These are phyloP conservation scores for Elaeis oleifera DNA, from an alignment of 202 grass and related monocot genomes.

Conservation along the genomic window DNA sequence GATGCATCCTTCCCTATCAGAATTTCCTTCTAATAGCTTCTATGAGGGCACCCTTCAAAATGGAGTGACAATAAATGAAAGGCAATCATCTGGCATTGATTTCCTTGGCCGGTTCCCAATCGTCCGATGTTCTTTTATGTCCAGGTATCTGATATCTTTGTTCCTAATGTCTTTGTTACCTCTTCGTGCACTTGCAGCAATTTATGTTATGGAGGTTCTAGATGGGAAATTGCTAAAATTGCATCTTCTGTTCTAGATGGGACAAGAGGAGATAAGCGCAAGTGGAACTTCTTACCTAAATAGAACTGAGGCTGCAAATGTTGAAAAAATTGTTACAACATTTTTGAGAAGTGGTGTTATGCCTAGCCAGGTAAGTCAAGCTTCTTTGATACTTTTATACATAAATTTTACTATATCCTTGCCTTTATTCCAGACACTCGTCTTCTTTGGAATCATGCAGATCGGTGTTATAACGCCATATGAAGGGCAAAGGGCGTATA, in stretches of 20 bases:
- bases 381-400: neutral
- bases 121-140: constrained; percentile 99
- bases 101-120: constrained; percentile 97
- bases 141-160: constrained; percentile 42
- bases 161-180: too few species aligned
- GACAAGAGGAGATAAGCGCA: constrained; percentile 99
- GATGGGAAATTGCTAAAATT: too few species aligned
- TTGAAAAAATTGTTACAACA: constrained; percentile 98
- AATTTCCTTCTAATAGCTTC: constrained; percentile 98
- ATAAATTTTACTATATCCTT: neutral
- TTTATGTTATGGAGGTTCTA: too few species aligned
- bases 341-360: constrained; percentile 96
- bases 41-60: constrained; percentile 99
- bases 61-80: constrained; percentile 98
- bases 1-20: constrained; percentile 97
- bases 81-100: constrained; percentile 84
- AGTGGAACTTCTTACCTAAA: constrained; percentile 98
- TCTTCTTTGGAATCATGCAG: constrained; percentile 29
- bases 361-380: constrained; percentile 67
- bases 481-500: constrained; percentile 98
- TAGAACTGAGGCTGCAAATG: constrained; percentile 99
- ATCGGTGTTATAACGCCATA: constrained; percentile 99
- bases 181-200: too few species aligned
- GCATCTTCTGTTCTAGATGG: constrained; percentile 60
- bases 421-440: neutral